Evolutionary conservation across 768 basidiomycete genomes (phyloP), one percentile per base, ranked within the genome.

Genomic region (Lyophyllum atratum): DNA sequence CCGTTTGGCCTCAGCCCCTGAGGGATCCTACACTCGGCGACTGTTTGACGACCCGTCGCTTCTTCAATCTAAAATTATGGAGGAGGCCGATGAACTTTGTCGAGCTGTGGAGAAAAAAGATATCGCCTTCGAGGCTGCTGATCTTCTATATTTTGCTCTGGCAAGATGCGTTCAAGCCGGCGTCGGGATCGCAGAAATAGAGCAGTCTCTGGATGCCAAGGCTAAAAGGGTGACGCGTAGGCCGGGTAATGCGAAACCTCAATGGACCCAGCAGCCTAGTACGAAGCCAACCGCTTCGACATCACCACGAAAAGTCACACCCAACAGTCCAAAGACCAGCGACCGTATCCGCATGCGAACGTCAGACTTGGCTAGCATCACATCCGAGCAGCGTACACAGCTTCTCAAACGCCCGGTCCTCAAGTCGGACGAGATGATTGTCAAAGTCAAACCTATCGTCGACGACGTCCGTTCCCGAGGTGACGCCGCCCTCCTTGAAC

Each of bases 51-150:
- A 98, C 68, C 75, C 87, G 4, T 82, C 80, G 45, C 80, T 99
- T n/a, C 77, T 98, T 44, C 83, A 80, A 45, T 89, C 94, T 50
- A 99, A 99, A 79, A 94, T 99, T 61, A 93, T 91, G 87, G 97
- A 99, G 72, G 97, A 99, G 70, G 97, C 97, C 0, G 92, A 96
- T 64, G 97, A 99, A 71, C 82, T 99, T n/a, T 96, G 94, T 69
- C 80, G 80, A 17, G 93, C 93, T 22, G 77, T 85, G 63, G 84
- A 85, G 1, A 84, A 83, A 66, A 86, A 90, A 47, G 92, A 98
- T 28, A 77, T 97, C 15, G 91, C 95, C 1, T 96, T 95, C 59
- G 97, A 99, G 72, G 92, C 95, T 7, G 96, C 95, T 1, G 97
- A 99, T 74, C 77, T 99, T 22, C 66, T 96, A 40, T 99, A 98